Evolutionary conservation across 2,329 filamentous ascomycete species (phyloP).

Genomic region (Beauveria sp.): DNA sequence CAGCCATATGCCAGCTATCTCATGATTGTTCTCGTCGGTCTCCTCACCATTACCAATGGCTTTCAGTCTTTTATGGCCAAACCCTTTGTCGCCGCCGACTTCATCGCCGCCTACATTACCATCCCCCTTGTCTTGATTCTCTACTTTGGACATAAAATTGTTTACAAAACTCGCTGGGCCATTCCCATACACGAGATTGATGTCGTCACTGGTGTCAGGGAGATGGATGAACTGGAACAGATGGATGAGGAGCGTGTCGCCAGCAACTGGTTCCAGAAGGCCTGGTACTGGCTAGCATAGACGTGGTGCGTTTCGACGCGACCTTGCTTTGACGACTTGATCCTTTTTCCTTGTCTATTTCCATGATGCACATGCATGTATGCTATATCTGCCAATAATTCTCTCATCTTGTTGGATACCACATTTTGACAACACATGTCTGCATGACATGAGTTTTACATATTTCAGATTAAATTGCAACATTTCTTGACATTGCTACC

Average conservation of each 20-base stretch:
- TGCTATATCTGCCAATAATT: not conserved
- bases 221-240: conserved; percentile 52
- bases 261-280: conserved; percentile 42
- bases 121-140: conserved; percentile 56
- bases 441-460: not conserved
- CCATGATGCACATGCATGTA: not conserved
- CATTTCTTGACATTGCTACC: not conserved
- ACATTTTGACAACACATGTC: not conserved
- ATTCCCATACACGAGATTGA: conserved; percentile 45
- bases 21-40: conserved; percentile 46
- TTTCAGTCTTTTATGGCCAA: conserved; percentile 66
- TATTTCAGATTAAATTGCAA: not conserved
- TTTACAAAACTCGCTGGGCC: conserved; percentile 34
- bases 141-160: conserved; percentile 54
- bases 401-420: conserved; percentile 3
- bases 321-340: not conserved
- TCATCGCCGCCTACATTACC: conserved; percentile 58
- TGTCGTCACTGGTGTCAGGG: conserved; percentile 49
- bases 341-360: no score
- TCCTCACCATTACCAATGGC: conserved; percentile 66
- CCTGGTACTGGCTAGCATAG: conserved; percentile 49
- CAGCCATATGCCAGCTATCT: conserved; percentile 60
- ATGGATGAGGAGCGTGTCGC: conserved; percentile 39
- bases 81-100: conserved; percentile 55
- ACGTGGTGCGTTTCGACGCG: not conserved